A percentile compares a stretch with the other conserved stretches of the same genome.
Evolutionary conservation across 495 filamentous ascomycete species (phyloP).

Genomic region (Aspergillus campestris): DNA sequence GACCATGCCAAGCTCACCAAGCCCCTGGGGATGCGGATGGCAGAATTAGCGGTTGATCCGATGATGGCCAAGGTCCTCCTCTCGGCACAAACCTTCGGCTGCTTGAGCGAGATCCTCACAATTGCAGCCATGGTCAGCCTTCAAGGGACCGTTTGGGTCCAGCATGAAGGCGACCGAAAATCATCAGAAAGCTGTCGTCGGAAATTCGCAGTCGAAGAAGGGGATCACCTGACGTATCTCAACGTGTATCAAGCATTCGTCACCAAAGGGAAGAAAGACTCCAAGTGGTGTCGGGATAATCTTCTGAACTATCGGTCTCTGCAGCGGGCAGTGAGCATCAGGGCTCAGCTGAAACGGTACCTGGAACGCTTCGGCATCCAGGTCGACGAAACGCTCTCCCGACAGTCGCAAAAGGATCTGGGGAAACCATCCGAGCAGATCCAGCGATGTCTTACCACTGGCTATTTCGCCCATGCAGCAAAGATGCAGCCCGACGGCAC

Average conservation of each 20-base stretch:
- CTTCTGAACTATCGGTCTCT: constrained; percentile 79
- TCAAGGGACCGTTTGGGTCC: constrained; percentile 72
- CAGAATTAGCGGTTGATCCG: constrained; percentile 87
- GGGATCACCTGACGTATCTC: constrained; percentile 87
- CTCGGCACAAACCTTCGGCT: constrained; percentile 64
- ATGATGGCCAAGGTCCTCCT: constrained; percentile 94
- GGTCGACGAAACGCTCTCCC: constrained; percentile 51
- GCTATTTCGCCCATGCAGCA: constrained; percentile 93
- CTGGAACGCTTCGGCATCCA: constrained; percentile 76
- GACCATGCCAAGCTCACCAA: constrained; percentile 86
- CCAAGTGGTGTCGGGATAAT: constrained; percentile 81
- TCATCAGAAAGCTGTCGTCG: constrained; percentile 60
- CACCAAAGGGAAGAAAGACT: constrained; percentile 75
- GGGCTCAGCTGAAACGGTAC: constrained; percentile 78
- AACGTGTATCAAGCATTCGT: constrained; percentile 92
- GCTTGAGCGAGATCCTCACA: constrained; percentile 75
- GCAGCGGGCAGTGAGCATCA: constrained; percentile 73
- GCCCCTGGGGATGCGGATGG: constrained; percentile 83
- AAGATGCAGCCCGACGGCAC: constrained; percentile 93
- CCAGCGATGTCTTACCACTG: constrained; percentile 76
- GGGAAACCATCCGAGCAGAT: constrained; percentile 61
- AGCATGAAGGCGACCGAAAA: constrained; percentile 69
- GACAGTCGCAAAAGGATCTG: constrained; percentile 19
- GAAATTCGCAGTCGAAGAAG: constrained; percentile 88
- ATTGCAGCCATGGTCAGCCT: constrained; percentile 94